These are phyloP conservation scores for Cryphonectria carpinicola DNA, from an alignment of 2,329 filamentous ascomycete species.

Conservation along the genomic window DNA sequence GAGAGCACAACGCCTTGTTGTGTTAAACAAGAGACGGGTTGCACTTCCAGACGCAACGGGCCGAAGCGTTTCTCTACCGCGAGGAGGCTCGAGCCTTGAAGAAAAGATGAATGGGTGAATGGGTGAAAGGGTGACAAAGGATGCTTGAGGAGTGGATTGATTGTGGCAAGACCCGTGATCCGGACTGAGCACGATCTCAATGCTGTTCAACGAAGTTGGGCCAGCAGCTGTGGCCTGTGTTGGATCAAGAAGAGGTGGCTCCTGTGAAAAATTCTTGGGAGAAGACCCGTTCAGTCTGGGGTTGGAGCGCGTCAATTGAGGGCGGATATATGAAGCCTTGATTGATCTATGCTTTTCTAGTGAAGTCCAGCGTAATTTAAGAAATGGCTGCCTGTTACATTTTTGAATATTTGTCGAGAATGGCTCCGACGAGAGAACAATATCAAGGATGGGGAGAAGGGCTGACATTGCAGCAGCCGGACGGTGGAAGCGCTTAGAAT, in stretches of 20 bases:
- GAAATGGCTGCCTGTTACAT: conserved; percentile 2
- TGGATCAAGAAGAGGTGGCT: background rate
- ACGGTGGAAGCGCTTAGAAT: background rate
- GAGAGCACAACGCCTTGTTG: background rate
- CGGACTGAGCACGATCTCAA: background rate
- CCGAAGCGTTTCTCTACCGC: background rate
- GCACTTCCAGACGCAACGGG: background rate
- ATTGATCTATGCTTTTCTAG: background rate
- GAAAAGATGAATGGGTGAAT: background rate
- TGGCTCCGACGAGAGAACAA: background rate
- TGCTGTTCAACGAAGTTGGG: background rate
- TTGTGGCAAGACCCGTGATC: background rate
- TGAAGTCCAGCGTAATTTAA: background rate
- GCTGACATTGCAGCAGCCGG: background rate
- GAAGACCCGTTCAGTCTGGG: background rate
- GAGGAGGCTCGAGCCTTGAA: background rate
- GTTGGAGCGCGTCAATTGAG: background rate
- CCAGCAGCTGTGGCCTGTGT: background rate
- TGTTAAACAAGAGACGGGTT: background rate
- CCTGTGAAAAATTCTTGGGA: background rate
- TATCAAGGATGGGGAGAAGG: background rate
- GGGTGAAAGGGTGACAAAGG: background rate
- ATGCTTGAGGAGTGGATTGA: no score
- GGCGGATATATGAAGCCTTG: background rate
- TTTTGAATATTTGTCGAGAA: background rate